Conservation (phyloP, 331 rosid genomes). For the Malus hybrid region DNA sequence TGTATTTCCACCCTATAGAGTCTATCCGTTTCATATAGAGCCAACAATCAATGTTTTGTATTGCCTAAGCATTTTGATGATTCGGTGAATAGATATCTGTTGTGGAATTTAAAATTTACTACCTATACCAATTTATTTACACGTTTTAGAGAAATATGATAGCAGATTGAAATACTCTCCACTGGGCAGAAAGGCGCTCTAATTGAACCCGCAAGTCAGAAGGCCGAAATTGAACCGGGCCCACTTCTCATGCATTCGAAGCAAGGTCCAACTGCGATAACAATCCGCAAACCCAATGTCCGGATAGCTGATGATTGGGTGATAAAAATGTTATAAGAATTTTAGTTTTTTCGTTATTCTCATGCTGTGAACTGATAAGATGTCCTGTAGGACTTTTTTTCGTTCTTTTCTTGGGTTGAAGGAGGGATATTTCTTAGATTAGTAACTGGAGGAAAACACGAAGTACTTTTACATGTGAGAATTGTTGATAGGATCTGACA, state of each 20-base stretch:
- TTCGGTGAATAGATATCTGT: not conserved
- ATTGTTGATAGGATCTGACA: too few species aligned
- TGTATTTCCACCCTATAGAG: not conserved
- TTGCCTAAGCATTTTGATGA: not conserved
- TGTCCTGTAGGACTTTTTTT: not conserved
- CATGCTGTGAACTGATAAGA: not conserved
- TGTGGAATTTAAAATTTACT: not conserved
- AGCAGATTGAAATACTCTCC: constrained; percentile 1
- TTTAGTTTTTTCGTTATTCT: not conserved
- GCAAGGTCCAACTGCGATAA: constrained; percentile 25
- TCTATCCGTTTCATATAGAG: not conserved
- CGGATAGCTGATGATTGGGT: constrained; percentile 70
- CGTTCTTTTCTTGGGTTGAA: not conserved
- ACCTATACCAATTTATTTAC: not conserved
- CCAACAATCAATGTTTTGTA: not conserved
- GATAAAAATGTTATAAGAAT: constrained; percentile 39
- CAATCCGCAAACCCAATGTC: constrained; percentile 77
- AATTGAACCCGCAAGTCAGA: constrained; percentile 55
- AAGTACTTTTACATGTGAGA: not conserved
- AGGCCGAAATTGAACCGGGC: constrained; percentile 47
- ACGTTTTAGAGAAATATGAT: not conserved
- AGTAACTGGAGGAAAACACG: not conserved
- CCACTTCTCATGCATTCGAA: constrained; percentile 59
- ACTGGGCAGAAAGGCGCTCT: constrained; percentile 48
- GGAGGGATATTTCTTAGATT: not conserved